These are phyloP conservation scores for Candida pini DNA, from an alignment of 805 yeast genomes.

Conservation along the genomic window DNA sequence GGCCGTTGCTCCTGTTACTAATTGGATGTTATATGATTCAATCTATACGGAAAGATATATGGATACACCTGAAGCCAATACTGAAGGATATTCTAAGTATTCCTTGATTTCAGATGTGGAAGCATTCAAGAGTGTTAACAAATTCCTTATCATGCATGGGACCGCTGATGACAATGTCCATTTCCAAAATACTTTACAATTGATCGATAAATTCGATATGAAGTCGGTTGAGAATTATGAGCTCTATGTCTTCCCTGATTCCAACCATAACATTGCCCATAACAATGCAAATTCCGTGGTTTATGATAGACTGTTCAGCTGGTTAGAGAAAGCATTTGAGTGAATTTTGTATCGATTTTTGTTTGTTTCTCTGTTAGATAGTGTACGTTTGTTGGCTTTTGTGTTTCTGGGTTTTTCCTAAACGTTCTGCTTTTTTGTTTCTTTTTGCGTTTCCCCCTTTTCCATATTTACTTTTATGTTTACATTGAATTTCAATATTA, in stretches of 20 bases:
- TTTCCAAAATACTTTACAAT: constrained; percentile 77
- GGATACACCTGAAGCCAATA: constrained; percentile 72
- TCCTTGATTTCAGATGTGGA: constrained; percentile 54
- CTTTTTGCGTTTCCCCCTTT: not conserved
- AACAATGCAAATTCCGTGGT: constrained; percentile 71
- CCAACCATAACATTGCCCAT: constrained; percentile 66
- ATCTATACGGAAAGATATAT: constrained; percentile 93
- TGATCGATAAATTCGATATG: constrained; percentile 69
- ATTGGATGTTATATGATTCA: constrained; percentile 89
- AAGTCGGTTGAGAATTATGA: constrained; percentile 80
- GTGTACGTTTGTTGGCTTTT: not conserved
- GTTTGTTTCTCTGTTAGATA: not conserved
- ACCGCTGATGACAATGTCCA: constrained; percentile 98
- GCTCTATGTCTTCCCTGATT: constrained; percentile 73
- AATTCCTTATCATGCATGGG: constrained; percentile 91
- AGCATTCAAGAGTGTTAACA: constrained; percentile 46
- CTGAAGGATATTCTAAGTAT: constrained; percentile 36
- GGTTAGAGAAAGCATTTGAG: constrained; percentile 38
- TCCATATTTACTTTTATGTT: not conserved
- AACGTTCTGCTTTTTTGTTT: not conserved
- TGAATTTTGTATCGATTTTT: too few species aligned
- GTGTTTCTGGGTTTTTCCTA: not conserved
- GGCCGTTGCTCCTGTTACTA: constrained; percentile 97
- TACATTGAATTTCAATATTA: not conserved
- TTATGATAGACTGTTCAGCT: constrained; percentile 57